Evolutionary conservation across 352 stramenopile genomes (phyloP), one percentile per base, ranked within the genome.

Genomic region (Plasmopara viticola): DNA sequence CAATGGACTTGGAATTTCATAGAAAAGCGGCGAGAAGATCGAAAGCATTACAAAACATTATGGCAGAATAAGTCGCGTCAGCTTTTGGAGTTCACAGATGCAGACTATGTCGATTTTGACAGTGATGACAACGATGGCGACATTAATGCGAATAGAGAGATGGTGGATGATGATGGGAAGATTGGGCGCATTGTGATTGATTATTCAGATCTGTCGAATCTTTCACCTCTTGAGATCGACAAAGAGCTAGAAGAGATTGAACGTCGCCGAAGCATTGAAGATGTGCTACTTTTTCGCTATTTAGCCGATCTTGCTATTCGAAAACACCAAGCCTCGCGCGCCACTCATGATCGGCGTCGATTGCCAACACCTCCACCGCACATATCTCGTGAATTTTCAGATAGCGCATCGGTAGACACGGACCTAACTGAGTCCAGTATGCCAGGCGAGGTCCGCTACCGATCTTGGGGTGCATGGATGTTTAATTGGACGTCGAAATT

Each of bases 231-330:
- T 18, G 61, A 74, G 13, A 53, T 77, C 39, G 64, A 74, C 46
- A 48, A 34, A 4, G 64, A 60, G 12, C 51, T 95, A 7, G 76
- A 92, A 58, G 65, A 79, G 46, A 92, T 95, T 46, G 84, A 95
- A 45, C 60, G 65, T 13, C 66, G 74, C n/a, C 64, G 84, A 43
- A 72, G 62, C 30, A 64, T 93, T 12, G 85, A 94, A 64, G 85
- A 95, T 30, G 74, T 95, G 5, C 60, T 94, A 9, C 84, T 94
- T 51, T 95, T 95, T 42, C 81, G 85, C 15, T 94, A 87, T 47
- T 53, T 94, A 43, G 81, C 72, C 5, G 83, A 95, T 49, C 45
- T 78, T 44, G 51, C 79, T 38, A 34, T 84, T 59, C 52, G 54
- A 42, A 74, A 74, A 38, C 43, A 62, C 25, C 53, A 70, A 40